Evolutionary conservation across 1,284 basidiomycete species (phyloP), one percentile per base, ranked within the genome.

Genomic region (Marasmius fiardii): DNA sequence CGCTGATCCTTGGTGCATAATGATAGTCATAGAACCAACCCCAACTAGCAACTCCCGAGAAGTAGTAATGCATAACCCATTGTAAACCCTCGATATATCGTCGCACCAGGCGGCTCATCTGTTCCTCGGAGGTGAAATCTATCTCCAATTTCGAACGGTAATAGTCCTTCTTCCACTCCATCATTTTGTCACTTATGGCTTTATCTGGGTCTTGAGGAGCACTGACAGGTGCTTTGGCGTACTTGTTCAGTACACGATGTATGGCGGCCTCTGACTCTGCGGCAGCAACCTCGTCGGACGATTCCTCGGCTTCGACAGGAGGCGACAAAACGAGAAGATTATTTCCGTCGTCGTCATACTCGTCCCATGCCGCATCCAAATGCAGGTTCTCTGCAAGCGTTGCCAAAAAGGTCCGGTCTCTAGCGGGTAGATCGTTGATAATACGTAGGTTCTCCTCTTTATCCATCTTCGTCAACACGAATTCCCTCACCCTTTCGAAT

Each of bases 1-100:
- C 94, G 41, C 92, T 93, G 60, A 97, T 95, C 51, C 93, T 85
- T 14, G 95, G 96, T 0, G 96, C 91, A 71, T 97, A 99, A 71
- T 99, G 96, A 70, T 98, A 98, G 68, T 95, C 79, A 74, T 98
- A 99, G 77, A 98, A 99, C 97, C 97, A 99, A 24, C 93, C 85
- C 96, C 96, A 99, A 4, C 93, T 95, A 1, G 93, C 92, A 14
- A 98, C 95, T 34, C 96, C 96, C 61, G 91, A 87, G 73, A 98
- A 98, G 71, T 99, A 99, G 73, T 99, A 99, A 69, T 95, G 91
- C 85, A 99, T 90, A 31, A 99, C 94, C 97, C 96, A 99, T 69
- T 99, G 97, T 59, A 99, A 74, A 0, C 96, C 97, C 69, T 99
- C 94, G 37, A 94, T 82, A 70, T 98, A 99, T 59, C 86, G 83